Base-by-base conservation (phyloP, 1,284 basidiomycete genomes). In the Serendipita sp. region DNA sequence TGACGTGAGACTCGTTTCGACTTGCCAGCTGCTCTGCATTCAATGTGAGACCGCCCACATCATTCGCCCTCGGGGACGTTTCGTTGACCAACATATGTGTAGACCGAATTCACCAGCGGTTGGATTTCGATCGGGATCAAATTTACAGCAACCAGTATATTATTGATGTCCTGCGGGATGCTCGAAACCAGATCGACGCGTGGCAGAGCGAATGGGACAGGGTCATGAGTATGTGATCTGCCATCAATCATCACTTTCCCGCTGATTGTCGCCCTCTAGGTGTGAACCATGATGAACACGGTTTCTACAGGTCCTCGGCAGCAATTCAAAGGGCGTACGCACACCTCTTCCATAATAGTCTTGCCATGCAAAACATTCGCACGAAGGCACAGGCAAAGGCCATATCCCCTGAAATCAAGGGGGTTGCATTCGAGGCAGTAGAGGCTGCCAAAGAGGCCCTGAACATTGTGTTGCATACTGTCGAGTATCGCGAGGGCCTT, bases 301-400 rank as follows among this genome's bases (percentile, higher is more conserved):
- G 64, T 26, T 68, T 68, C 62, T 68, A 66, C 60, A 61, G 64
- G 12, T 66, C 67, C 35, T 66, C 65, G 22, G 67, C 67, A 3
- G 62, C 64, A 10, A 68, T 68, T 32, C 67, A 68, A 61, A 61
- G 65, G 29, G 44, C 63, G 26, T 68, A 68, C 60, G 67, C 67
- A 8, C 65, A 66, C 38, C 63, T 68, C 22, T 68, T 68, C 62
- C 64, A 66, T 42, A 64, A 67, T 45, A 66, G 64, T 29, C 64
- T 68, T 4, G 66, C 67, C 4, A 60, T 68, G 13, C 62, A 65
- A 13, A 53, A 65, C 5, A 43, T 68, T 29, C 66, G 66, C 50
- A 67, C 66, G 1, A 63, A 63, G 1, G 65, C 61, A 29, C 65
- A 68, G 35, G 64, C 65, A 1, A 66, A 63, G 50, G 62, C 61